Evolutionary conservation across 352 stramenopile species (phyloP).

Genomic region (Pythium rishiriense): DNA sequence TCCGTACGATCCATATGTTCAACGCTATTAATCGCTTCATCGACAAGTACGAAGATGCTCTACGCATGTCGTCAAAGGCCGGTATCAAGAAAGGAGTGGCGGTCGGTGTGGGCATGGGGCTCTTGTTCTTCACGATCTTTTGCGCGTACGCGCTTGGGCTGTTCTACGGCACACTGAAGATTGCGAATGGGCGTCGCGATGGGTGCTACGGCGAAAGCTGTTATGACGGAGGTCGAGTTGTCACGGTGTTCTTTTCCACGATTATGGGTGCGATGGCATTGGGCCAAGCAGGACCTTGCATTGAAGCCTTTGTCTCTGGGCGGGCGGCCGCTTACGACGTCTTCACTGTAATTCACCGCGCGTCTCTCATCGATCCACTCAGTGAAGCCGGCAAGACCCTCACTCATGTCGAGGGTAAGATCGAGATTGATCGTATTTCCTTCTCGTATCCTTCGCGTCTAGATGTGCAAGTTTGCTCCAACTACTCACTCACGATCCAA

Average conservation of each 20-base stretch:
- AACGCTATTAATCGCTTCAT: conserved; percentile 33
- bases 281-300: conserved; percentile 34
- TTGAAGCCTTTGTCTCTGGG: conserved; percentile 34
- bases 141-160: conserved; percentile 51
- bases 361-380: conserved; percentile 42
- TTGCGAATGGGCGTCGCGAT: conserved; percentile 31
- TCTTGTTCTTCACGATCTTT: conserved; percentile 42
- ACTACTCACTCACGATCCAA: conserved; percentile 37
- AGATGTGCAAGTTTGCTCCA: conserved; percentile 13
- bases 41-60: conserved; percentile 36
- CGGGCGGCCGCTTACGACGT: conserved; percentile 34
- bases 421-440: conserved; percentile 38
- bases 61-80: conserved; percentile 26
- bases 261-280: conserved; percentile 43
- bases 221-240: conserved; percentile 38
- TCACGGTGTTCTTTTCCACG: conserved; percentile 42
- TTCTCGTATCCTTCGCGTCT: conserved; percentile 68
- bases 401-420: too few species aligned
- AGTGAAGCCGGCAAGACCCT: too few species aligned
- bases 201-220: conserved; percentile 23
- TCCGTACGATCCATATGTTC: conserved; percentile 52
- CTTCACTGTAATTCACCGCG: conserved; percentile 39
- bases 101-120: conserved; percentile 30
- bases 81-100: conserved; percentile 38
- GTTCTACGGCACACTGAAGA: conserved; percentile 46